Conservation (phyloP, 1,284 basidiomycete genomes). For the Xanthoconium separans region DNA sequence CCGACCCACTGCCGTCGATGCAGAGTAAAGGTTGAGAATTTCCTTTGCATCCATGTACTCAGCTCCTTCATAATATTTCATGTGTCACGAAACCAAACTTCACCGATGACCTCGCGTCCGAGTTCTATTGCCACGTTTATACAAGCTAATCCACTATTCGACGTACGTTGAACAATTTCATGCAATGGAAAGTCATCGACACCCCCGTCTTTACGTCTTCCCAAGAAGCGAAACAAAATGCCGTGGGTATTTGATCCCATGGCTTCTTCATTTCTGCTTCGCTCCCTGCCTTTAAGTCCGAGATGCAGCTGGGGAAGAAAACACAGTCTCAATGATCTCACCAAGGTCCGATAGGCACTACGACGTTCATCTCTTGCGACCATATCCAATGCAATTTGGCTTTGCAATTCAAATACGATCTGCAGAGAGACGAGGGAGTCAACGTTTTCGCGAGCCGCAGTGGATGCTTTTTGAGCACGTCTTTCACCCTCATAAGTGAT, state of each 20-base stretch:
- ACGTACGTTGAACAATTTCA: neutral
- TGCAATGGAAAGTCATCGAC: neutral
- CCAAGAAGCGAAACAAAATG: constrained; percentile 9
- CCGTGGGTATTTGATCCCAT: constrained; percentile 1
- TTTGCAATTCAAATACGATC: neutral
- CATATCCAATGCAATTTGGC: neutral
- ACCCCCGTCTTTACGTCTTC: neutral
- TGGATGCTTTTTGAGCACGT: neutral
- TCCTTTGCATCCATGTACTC: constrained; percentile 17
- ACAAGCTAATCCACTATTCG: no score
- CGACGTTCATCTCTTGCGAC: neutral
- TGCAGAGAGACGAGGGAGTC: neutral
- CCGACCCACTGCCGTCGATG: constrained; percentile 78
- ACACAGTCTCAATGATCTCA: neutral
- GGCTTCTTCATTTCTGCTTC: neutral
- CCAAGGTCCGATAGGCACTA: neutral
- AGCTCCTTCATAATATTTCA: constrained; percentile 8
- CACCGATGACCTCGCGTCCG: neutral
- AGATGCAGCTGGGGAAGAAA: constrained; percentile 2
- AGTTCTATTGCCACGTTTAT: neutral
- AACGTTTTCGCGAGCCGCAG: neutral
- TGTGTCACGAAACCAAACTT: constrained; percentile 12
- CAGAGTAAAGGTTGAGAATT: constrained; percentile 46
- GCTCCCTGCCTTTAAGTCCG: neutral
- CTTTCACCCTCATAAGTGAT: constrained; percentile 9